Evolutionary conservation across 2,329 filamentous ascomycete species (phyloP).

Genomic region (Cladophialophora yegresii): DNA sequence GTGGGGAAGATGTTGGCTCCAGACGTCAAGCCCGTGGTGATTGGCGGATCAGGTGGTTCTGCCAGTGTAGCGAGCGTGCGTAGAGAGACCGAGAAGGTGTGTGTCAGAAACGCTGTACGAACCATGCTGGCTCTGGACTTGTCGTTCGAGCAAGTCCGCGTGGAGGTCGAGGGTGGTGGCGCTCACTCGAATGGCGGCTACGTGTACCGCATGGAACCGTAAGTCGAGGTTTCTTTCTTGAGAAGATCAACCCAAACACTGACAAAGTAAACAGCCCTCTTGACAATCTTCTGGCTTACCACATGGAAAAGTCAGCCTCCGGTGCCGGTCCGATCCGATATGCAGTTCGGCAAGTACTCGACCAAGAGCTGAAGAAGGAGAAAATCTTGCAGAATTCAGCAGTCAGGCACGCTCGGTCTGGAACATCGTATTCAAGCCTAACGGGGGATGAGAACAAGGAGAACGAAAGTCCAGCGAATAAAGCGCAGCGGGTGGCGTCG

Average conservation of each 20-base stretch:
- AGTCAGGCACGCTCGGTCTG: constrained; percentile 61
- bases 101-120: constrained; percentile 76
- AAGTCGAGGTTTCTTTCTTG: constrained; percentile 47
- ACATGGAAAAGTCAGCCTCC: constrained; percentile 58
- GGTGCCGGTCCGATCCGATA: constrained; percentile 76
- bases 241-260: constrained; percentile 38
- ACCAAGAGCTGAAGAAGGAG: constrained; percentile 82
- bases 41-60: constrained; percentile 67
- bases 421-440: constrained; percentile 4
- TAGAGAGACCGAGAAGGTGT: constrained; percentile 77
- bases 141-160: constrained; percentile 73
- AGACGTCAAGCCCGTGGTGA: constrained; percentile 85
- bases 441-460: constrained; percentile 40
- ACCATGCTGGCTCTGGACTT: constrained; percentile 83
- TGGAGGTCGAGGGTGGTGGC: constrained; percentile 66
- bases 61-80: constrained; percentile 78
- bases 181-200: constrained; percentile 59
- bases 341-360: constrained; percentile 87
- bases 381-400: constrained; percentile 66
- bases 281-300: constrained; percentile 75
- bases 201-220: constrained; percentile 95
- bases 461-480: constrained; percentile 39
- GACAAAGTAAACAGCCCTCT: constrained; percentile 55
- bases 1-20: constrained; percentile 76
- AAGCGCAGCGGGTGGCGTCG: constrained; percentile 36